Conservation (phyloP, 257 asterid species). For the Ligustrum vulgare region DNA sequence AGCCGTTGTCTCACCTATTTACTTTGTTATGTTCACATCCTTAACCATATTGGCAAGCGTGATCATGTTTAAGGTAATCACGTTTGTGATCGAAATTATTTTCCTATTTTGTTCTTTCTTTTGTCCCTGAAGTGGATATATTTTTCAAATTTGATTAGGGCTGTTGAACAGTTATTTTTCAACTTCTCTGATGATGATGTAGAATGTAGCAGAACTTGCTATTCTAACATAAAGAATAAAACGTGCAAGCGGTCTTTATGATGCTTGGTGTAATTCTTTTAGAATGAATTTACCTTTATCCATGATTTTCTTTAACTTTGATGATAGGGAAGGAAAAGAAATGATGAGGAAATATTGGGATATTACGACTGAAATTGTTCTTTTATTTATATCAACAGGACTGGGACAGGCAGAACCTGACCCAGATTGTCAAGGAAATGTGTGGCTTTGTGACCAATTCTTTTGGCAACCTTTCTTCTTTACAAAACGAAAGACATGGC, state of each 20-base stretch:
- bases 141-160: neutral
- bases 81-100: neutral
- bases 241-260: neutral
- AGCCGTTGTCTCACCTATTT: slow-evolving; percentile 28
- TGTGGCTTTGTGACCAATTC: slow-evolving; percentile 49
- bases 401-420: slow-evolving; percentile 46
- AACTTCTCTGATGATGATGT: neutral
- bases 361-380: neutral
- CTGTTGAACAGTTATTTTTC: neutral
- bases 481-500: slow-evolving; percentile 41
- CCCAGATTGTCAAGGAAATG: slow-evolving; percentile 42
- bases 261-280: neutral
- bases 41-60: slow-evolving; percentile 30
- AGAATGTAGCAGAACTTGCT: neutral
- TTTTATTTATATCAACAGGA: slow-evolving; percentile 30
- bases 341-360: neutral
- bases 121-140: neutral
- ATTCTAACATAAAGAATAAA: neutral
- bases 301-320: neutral
- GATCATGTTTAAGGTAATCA: slow-evolving; percentile 27
- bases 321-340: neutral
- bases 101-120: neutral
- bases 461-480: slow-evolving; percentile 44
- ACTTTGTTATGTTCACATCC: slow-evolving; percentile 30
- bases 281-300: neutral